Conservation (phyloP, 352 stramenopile genomes). For the Elongisporangium undulatum region DNA sequence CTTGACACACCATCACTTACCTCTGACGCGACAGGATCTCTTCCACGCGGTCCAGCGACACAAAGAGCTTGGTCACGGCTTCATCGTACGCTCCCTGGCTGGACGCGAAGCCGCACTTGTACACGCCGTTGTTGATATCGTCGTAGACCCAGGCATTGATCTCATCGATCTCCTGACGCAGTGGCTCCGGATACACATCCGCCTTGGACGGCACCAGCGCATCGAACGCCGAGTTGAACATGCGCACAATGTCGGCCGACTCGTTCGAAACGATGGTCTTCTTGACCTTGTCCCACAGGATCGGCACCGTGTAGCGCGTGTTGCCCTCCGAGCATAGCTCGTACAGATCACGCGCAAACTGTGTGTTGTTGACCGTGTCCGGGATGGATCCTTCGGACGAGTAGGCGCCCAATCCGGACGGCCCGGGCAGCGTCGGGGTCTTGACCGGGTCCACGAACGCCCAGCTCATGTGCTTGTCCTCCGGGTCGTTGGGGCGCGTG, state of each 20-base stretch:
- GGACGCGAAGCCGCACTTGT: constrained; percentile 90
- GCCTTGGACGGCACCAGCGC: constrained; percentile 57
- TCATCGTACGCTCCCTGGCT: constrained; percentile 88
- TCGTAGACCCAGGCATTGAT: constrained; percentile 92
- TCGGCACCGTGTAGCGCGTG: constrained; percentile 86
- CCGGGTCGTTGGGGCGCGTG: constrained; percentile 63
- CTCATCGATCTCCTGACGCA: constrained; percentile 82
- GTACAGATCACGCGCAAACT: constrained; percentile 78
- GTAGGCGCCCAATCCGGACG: constrained; percentile 65
- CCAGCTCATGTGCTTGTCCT: constrained; percentile 75
- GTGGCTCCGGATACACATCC: constrained; percentile 75
- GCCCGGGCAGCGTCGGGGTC: constrained; percentile 56
- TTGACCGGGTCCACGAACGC: constrained; percentile 66
- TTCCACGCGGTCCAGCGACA: constrained; percentile 66
- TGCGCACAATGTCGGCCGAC: constrained; percentile 91
- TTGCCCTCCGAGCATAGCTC: constrained; percentile 69
- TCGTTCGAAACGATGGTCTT: constrained; percentile 94
- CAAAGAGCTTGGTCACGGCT: constrained; percentile 64
- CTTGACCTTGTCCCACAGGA: constrained; percentile 89
- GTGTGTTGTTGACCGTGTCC: constrained; percentile 59
- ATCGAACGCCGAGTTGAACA: constrained; percentile 86
- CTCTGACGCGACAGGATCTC: constrained; percentile 57
- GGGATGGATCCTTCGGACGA: constrained; percentile 57
- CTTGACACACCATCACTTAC: constrained; percentile 30
- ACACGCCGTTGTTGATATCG: constrained; percentile 91